Percentiles rank a stretch among this genome's conserved stretches.
phyloP scores from a whole-genome alignment of 768 basidiomycete species.

The Zangia roseola region DNA sequence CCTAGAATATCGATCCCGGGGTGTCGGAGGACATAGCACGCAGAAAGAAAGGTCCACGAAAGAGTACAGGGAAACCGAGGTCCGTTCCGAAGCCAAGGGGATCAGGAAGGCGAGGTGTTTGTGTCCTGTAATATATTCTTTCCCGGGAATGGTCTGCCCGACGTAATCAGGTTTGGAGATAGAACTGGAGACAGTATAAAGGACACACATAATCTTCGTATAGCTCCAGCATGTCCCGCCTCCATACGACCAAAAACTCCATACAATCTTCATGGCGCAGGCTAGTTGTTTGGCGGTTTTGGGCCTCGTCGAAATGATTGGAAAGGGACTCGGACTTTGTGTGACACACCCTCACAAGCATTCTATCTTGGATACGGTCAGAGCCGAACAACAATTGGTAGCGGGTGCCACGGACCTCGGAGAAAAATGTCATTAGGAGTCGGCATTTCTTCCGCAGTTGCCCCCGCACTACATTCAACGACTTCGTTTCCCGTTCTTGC shows the following conservation, averaged over 20 bases:
- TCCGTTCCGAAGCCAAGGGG: constrained; percentile 61
- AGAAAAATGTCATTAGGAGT: constrained; percentile 59
- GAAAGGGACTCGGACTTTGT: constrained; percentile 52
- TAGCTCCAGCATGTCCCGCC: constrained; percentile 72
- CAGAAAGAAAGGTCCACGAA: constrained; percentile 84
- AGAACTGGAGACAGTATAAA: background rate
- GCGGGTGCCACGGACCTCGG: constrained; percentile 54
- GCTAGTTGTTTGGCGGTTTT: constrained; percentile 62
- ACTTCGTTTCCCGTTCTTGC: constrained; percentile 55
- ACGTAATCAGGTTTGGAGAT: constrained; percentile 4
- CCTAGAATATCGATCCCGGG: constrained; percentile 37
- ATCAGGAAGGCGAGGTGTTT: constrained; percentile 80
- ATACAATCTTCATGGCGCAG: constrained; percentile 66
- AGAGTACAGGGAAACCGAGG: constrained; percentile 82
- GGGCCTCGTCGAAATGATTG: constrained; percentile 59
- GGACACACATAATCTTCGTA: constrained; percentile 78
- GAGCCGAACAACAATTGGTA: background rate
- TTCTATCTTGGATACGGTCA: constrained; percentile 63
- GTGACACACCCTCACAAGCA: constrained; percentile 79
- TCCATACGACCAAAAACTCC: constrained; percentile 87
- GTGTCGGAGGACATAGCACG: constrained; percentile 61
- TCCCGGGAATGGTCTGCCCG: constrained; percentile 57
- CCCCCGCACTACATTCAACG: constrained; percentile 64
- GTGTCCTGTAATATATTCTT: constrained; percentile 64
- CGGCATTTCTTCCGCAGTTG: constrained; percentile 35